Base-by-base conservation (phyloP, 2,329 filamentous ascomycete species). In the Ophiocordyceps robertsii region DNA sequence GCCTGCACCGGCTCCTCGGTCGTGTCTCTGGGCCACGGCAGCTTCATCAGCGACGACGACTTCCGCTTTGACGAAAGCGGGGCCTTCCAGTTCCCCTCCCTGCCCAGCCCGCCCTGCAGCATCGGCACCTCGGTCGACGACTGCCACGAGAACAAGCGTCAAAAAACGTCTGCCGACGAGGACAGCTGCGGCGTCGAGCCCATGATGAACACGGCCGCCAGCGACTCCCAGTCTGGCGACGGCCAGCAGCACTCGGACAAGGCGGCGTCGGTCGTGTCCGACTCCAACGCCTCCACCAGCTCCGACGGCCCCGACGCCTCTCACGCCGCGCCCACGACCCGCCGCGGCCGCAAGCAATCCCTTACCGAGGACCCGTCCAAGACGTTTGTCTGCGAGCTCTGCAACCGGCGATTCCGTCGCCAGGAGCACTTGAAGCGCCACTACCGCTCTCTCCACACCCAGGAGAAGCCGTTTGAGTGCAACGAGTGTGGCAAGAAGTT, bases 371-470 rank as follows among this genome's bases (percentile, higher is more conserved):
- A 98, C 56, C 92, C 92, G 1, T 93, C 87, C 56, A 98, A 98
- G 80, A 95, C 89, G 0, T 98, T 96, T 50, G 86, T 95, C 46
- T 98, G 92, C 69, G 88, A 89, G 44, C 76, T 95, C 19, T 98
- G 92, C 80, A 90, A 87, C 56, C 88, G 92, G 50, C 86, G 92
- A 47, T 98, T 98, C 82, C 84, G 92, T 48, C 86, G 92, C 48
- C 92, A 98, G 67, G 92, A 98, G 65, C 92, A 98, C 59, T 78
- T 98, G 46, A 98, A 98, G 80, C 85, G 92, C 49, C 92, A 98
- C 72, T 95, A 95, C 73, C 82, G 92, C 53, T 96, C 92, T 45
- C 86, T 98, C 39, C 92, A 98, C 73, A 98, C 92, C 1, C 83
- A 94, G 59, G 92, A 96, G 62, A 98, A 96, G 80, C 92, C 92